Conservation (phyloP, 345 rosid species). For the Bruguiera sexangula region DNA sequence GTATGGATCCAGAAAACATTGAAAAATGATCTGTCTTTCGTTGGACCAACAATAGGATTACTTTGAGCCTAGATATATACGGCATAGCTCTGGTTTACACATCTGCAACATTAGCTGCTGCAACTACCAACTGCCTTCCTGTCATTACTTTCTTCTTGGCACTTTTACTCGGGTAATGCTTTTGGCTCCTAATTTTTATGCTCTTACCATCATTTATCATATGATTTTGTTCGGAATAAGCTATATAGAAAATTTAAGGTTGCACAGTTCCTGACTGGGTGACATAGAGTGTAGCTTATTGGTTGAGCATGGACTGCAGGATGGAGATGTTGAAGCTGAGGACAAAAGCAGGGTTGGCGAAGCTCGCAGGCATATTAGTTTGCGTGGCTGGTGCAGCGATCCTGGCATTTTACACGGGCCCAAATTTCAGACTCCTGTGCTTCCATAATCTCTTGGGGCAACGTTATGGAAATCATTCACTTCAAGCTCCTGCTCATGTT, state of each 20-base stretch:
- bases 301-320: conserved; percentile 28
- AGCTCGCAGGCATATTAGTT: conserved; percentile 55
- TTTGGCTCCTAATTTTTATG: neutral
- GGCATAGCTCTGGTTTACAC: conserved; percentile 75
- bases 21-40: neutral
- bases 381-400: conserved; percentile 65
- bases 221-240: no score
- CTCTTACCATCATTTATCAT: no score
- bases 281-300: neutral
- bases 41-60: conserved; percentile 41
- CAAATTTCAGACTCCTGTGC: conserved; percentile 45
- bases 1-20: no score
- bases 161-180: conserved; percentile 53
- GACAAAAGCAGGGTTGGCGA: conserved; percentile 57
- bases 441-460: conserved; percentile 32
- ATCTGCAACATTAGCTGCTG: conserved; percentile 81
- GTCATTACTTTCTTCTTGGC: conserved; percentile 92
- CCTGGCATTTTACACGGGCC: conserved; percentile 78
- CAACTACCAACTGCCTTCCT: conserved; percentile 76
- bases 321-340: conserved; percentile 59
- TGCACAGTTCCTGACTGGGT: no score
- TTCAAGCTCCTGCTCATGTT: conserved; percentile 21
- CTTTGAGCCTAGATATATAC: conserved; percentile 54
- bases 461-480: conserved; percentile 17
- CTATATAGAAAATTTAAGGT: no score